Evolutionary conservation across 116 monocot genomes (phyloP), one percentile per base, ranked within the genome.

Genomic region (Phalaenopsis hybrid): DNA sequence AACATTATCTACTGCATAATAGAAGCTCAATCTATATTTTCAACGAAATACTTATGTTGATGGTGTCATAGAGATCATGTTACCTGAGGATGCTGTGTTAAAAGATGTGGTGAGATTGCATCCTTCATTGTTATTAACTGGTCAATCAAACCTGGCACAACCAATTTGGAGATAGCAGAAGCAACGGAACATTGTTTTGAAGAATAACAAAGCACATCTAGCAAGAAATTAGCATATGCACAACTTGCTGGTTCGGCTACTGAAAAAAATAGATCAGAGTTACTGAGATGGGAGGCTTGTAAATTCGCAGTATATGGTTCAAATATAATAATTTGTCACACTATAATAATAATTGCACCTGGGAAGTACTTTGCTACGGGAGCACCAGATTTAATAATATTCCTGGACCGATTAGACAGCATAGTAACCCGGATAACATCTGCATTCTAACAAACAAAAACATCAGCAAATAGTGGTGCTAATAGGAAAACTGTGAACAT

Each of bases 161-260:
- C 61, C 81, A 97, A 83, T 81, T 89, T 82, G 78, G 91, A 91
- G 73, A 97, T 57, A 86, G 90, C 84, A 84, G 81, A 83, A 80
- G 87, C 77, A 55, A 94, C 76, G 65, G 87, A 83, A 83, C 85
- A 91, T 61, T 89, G 90, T 88, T 89, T 87, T 61, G 97, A 89
- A 81, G 91, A 85, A 88, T 90, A 97, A 82, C 92, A 94, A 57
- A 97, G 89, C 44, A 97, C 87, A 85, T 97, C 91, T 50, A 97
- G 84, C 77, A 86, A 91, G 78, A 97, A 86, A 82, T 81, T 84
- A 57, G 84, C 77, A 75, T 81, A 57, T 28, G 77, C 34, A 44
- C 85, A 72, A 75, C 79, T 89, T 69, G 84, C 86, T 44, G 88
- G 76, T 86, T 87, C 88, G 57, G 88, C 44, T 49, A 86, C 94